Conservation (phyloP, 257 asterid genomes). For the Echium plantagineum region DNA sequence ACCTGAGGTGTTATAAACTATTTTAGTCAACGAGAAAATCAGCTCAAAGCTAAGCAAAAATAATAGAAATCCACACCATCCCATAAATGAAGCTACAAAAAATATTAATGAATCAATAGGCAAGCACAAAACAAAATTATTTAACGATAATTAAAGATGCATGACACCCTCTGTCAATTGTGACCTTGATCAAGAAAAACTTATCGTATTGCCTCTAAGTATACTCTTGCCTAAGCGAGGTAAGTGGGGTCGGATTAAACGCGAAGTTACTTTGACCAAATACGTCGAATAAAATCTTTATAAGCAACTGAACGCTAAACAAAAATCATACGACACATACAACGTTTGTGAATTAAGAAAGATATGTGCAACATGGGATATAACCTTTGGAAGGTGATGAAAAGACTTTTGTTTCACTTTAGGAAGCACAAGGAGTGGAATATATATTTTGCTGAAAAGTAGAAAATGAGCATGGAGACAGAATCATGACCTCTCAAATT, state of each 20-base stretch:
- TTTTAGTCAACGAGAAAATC: background rate
- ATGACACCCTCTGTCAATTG: background rate
- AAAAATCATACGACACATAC: background rate
- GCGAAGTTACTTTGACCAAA: no score
- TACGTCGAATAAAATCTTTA: no score
- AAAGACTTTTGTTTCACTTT: constrained; percentile 6
- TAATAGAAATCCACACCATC: background rate
- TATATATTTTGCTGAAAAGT: no score
- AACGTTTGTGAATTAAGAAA: no score
- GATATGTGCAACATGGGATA: background rate
- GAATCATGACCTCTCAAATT: no score
- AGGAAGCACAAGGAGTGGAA: no score
- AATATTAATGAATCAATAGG: background rate
- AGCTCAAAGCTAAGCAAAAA: no score
- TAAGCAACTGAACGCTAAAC: no score
- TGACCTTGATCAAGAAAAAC: background rate
- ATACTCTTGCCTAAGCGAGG: no score
- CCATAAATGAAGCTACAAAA: background rate
- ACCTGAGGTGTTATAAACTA: background rate
- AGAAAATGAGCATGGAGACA: no score
- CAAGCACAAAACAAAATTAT: background rate
- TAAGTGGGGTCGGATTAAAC: no score
- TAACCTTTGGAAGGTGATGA: constrained; percentile 2
- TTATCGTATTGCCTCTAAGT: no score
- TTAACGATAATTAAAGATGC: background rate